Conservation (phyloP, 2,329 filamentous ascomycete species). For the Amylocarpus encephaloides region DNA sequence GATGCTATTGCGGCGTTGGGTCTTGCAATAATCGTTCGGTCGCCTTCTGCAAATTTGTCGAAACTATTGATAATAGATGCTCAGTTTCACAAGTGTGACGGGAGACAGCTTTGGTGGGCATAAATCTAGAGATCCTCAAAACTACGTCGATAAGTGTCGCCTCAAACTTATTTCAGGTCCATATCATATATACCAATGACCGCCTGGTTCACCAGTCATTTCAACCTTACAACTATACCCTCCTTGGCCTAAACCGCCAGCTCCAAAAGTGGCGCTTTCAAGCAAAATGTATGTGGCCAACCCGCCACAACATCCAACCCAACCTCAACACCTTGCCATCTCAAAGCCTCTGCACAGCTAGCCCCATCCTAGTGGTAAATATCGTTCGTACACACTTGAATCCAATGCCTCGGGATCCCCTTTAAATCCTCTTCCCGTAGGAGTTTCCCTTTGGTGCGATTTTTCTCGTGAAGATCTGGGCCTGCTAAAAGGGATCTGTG, state of each 20-base stretch:
- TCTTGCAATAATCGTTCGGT: no score
- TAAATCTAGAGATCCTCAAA: no score
- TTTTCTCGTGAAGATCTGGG: constrained; percentile 31
- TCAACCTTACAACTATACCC: constrained; percentile 37
- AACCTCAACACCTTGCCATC: constrained; percentile 36
- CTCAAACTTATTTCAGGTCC: no score
- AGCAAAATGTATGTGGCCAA: constrained; percentile 49
- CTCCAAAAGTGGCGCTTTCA: constrained; percentile 38
- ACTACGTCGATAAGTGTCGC: no score
- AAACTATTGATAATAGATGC: no score
- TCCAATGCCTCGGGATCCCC: constrained; percentile 37
- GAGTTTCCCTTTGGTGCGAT: constrained; percentile 35
- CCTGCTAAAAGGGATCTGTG: constrained; percentile 31
- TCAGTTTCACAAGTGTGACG: no score
- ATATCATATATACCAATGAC: background rate
- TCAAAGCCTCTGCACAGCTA: constrained; percentile 42
- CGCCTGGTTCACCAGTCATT: constrained; percentile 33
- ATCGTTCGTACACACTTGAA: constrained; percentile 46
- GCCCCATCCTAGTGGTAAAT: constrained; percentile 45
- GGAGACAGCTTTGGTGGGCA: no score
- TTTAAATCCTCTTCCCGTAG: constrained; percentile 34
- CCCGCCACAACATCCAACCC: constrained; percentile 39
- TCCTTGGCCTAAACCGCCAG: constrained; percentile 37
- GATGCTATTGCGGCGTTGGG: no score
- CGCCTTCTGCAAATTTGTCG: no score